These are phyloP conservation scores for Tremella mesenterica DNA, from an alignment of 768 basidiomycete genomes.

Conservation along the genomic window DNA sequence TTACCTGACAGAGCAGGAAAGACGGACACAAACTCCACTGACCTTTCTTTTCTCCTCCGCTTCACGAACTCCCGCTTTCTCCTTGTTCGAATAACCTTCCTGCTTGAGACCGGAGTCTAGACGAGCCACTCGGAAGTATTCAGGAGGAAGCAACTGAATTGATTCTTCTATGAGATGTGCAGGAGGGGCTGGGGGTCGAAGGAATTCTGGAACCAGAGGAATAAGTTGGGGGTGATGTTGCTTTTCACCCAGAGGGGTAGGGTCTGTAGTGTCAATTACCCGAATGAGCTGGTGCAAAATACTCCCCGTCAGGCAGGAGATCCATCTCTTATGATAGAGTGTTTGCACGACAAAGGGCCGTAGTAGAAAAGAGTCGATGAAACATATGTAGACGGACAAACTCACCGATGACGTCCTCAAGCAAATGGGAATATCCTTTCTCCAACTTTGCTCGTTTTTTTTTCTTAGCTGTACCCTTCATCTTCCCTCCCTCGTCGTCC, in stretches of 20 bases:
- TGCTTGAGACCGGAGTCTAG: conserved; percentile 24
- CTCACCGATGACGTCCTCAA: conserved; percentile 36
- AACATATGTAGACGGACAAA: not conserved
- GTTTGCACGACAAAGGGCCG: no score
- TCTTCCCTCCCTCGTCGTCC: not conserved
- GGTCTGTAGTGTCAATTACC: conserved; percentile 15
- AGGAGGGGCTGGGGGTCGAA: conserved; percentile 6
- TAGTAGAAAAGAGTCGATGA: no score
- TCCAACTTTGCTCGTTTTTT: conserved; percentile 17
- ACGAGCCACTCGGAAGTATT: conserved; percentile 16
- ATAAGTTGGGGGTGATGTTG: not conserved
- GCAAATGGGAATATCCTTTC: conserved; percentile 28
- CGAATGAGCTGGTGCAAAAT: no score
- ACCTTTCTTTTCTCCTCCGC: conserved; percentile 28
- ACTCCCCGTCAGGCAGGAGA: no score
- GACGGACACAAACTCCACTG: not conserved
- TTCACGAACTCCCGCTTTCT: conserved; percentile 26
- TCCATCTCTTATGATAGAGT: no score
- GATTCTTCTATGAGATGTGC: conserved; percentile 11
- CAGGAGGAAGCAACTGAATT: conserved; percentile 13
- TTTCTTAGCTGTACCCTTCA: conserved; percentile 1
- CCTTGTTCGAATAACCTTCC: conserved; percentile 26
- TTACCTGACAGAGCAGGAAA: no score
- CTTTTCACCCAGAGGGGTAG: conserved; percentile 11
- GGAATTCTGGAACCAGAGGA: conserved; percentile 1